phyloP scores from a whole-genome alignment of 2,329 filamentous ascomycete species.

The Fusarium phyllophilum region DNA sequence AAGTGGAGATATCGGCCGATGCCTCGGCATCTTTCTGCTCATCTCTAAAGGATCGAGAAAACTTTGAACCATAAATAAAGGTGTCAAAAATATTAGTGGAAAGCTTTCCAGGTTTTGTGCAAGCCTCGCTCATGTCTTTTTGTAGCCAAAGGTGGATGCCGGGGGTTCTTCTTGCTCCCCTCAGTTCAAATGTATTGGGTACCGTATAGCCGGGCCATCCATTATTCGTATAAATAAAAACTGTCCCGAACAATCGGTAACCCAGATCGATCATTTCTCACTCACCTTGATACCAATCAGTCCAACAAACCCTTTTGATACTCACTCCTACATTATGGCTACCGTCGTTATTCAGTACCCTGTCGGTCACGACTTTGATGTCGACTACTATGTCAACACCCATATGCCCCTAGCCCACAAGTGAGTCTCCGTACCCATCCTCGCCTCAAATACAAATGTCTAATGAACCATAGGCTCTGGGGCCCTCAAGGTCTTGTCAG shows the following conservation, averaged over 20 bases:
- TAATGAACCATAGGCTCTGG: background rate
- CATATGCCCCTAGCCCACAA: conserved; percentile 11
- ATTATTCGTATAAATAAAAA: background rate
- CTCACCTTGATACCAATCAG: background rate
- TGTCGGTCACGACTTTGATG: conserved; percentile 14
- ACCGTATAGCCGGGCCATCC: background rate
- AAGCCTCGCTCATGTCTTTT: background rate
- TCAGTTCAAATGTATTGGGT: background rate
- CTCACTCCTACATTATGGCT: background rate
- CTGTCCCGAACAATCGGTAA: background rate
- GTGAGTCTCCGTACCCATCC: background rate
- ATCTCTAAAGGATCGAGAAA: background rate
- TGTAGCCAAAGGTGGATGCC: background rate
- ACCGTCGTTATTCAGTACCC: conserved; percentile 19
- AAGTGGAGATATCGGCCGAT: background rate
- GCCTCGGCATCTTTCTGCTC: background rate
- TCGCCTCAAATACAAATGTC: fast-evolving
- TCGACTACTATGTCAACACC: conserved; percentile 16
- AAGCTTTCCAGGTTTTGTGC: too few species aligned
- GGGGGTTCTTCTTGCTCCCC: background rate
- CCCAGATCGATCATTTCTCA: background rate
- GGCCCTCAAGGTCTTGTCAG: background rate
- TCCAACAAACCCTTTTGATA: background rate
- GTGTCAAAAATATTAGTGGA: background rate
- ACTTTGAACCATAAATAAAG: background rate